phyloP scores from a whole-genome alignment of 2,329 filamentous ascomycete genomes.

The Ustilaginoidea virens region DNA sequence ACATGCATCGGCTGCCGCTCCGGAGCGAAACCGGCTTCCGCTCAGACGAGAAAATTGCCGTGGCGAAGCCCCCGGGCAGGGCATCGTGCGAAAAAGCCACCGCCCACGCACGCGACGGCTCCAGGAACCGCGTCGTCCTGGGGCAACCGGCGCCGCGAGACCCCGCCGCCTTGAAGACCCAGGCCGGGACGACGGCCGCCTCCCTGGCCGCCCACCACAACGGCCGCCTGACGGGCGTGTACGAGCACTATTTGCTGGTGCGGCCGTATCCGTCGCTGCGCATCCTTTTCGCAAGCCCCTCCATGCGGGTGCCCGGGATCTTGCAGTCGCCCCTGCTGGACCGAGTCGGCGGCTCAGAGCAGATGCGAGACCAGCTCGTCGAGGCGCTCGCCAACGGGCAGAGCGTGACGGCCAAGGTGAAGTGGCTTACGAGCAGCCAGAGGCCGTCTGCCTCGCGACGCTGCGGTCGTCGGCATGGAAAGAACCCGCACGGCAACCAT shows the following conservation, averaged over 20 bases:
- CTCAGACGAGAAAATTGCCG: constrained; percentile 3
- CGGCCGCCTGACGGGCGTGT: constrained; percentile 17
- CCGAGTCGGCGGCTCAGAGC: constrained; percentile 33
- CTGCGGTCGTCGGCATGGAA: constrained; percentile 2
- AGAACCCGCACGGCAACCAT: constrained; percentile 5
- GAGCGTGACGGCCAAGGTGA: constrained; percentile 58
- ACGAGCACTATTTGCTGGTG: constrained; percentile 46
- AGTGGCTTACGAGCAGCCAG: constrained; percentile 6
- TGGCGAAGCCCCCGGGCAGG: not conserved
- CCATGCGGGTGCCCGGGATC: constrained; percentile 51
- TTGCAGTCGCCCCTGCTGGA: constrained; percentile 43
- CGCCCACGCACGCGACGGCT: constrained; percentile 1
- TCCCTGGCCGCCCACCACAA: constrained; percentile 5
- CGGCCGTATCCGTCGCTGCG: constrained; percentile 49
- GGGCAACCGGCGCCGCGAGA: not conserved
- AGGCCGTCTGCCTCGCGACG: constrained; percentile 1
- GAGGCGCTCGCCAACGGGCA: constrained; percentile 51
- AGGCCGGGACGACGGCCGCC: constrained; percentile 1
- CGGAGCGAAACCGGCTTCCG: constrained; percentile 1
- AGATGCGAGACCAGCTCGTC: constrained; percentile 31
- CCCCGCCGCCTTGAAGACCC: not conserved
- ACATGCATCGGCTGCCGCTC: constrained; percentile 34
- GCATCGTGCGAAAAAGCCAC: not conserved
- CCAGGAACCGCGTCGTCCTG: constrained; percentile 7
- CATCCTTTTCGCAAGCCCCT: constrained; percentile 54